Percentiles rank a stretch among this genome's conserved stretches.
Conservation (phyloP, 2,329 filamentous ascomycete genomes). For the Hysterium pulicare region DNA sequence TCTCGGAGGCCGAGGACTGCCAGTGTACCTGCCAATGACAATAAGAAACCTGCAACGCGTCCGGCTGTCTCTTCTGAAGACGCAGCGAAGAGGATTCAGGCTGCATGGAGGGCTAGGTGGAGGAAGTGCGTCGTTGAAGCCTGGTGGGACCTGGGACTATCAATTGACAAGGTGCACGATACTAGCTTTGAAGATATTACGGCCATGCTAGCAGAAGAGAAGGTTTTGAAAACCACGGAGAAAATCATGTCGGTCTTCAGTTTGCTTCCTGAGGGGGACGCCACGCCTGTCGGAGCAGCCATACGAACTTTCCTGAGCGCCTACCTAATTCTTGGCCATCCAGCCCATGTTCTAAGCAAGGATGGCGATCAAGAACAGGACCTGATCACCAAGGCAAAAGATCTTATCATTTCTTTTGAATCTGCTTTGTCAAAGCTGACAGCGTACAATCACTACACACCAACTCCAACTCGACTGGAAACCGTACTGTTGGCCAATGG, state of each 20-base stretch:
- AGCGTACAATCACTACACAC: constrained; percentile 63
- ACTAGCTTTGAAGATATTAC: constrained; percentile 74
- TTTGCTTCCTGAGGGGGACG: constrained; percentile 56
- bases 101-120: constrained; percentile 62
- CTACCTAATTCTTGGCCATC: constrained; percentile 76
- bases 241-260: constrained; percentile 67
- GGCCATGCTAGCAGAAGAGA: constrained; percentile 62
- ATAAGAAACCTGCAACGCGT: constrained; percentile 28
- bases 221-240: constrained; percentile 63
- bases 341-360: constrained; percentile 71
- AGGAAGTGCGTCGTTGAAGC: constrained; percentile 60
- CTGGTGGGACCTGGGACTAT: constrained; percentile 65
- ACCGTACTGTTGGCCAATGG: constrained; percentile 67
- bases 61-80: constrained; percentile 53
- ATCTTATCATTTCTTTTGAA: constrained; percentile 75
- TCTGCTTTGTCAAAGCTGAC: constrained; percentile 65
- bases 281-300: constrained; percentile 60
- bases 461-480: constrained; percentile 60
- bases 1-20: constrained; percentile 57
- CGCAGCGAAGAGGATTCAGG: constrained; percentile 65
- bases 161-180: constrained; percentile 66
- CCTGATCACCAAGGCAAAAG: constrained; percentile 72
- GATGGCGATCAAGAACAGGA: constrained; percentile 68
- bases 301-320: constrained; percentile 76
- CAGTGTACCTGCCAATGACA: constrained; percentile 49